Evolutionary conservation across 768 basidiomycete genomes (phyloP), one percentile per base, ranked within the genome.

Genomic region (Termitomyces titanicus): DNA sequence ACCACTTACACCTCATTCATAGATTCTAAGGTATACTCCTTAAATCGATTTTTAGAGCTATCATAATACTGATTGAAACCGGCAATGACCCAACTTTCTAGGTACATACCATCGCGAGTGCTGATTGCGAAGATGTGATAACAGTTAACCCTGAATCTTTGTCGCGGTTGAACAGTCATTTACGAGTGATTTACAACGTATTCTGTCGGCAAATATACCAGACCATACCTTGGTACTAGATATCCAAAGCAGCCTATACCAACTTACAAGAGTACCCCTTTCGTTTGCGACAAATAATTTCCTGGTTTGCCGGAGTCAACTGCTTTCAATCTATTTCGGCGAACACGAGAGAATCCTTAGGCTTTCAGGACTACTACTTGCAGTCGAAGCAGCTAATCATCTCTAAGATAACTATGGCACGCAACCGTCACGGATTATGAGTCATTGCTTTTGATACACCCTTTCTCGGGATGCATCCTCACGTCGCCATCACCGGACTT

Each of bases 401-500:
- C 51, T 65, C 0, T 75, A 73, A 2, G 77, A 76, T 54, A 68
- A 71, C 38, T 63, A 65, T 27, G 66, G 63, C 17, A 60, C 66
- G 3, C 71, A 67, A 54, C 72, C 75, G 0, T 71, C 67, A 33
- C 76, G 80, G 5, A 80, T 83, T 38, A 60, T 82, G 79, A 17
- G 63, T 84, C 17, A 59, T 84, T n/a, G 81, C 81, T 6, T 83
- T 82, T 60, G 83, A 84, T 63, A 79, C 77, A 0, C 83, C 83
- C 13, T 83, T 75, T 57, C 74, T 84, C 11, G 82, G 82, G 5
- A 80, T 84, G 80, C 83, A 84, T 56, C 83, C 83, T 0, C 83
- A 83, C 57, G 82, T 84, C 45, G 77, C 83, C 12, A 66, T 82
- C 56, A 79, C 72, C 52, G 83, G 83, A 1, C 74, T 84, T 37